These are phyloP conservation scores for Arachis stenosperma DNA, from an alignment of 306 rosid genomes.

Conservation along the genomic window DNA sequence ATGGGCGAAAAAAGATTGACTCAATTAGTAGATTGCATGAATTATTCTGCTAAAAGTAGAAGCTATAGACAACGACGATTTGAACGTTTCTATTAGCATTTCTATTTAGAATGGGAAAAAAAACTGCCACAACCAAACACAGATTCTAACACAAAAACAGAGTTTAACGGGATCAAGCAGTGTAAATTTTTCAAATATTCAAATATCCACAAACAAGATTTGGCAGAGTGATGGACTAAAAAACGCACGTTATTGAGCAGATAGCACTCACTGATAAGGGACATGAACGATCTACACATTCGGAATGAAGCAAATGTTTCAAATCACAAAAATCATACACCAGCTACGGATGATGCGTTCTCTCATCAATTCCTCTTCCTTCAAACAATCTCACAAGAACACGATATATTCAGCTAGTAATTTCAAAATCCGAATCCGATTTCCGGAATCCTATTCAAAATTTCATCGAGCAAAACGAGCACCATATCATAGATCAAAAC, in stretches of 20 bases:
- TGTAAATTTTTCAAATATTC: slow-evolving; percentile 7
- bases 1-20: no score
- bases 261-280: slow-evolving; percentile 3
- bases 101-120: not conserved
- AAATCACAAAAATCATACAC: slow-evolving; percentile 1
- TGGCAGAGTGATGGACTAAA: slow-evolving; percentile 7
- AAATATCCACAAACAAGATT: slow-evolving; percentile 2
- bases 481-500: no score
- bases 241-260: not conserved
- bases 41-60: not conserved
- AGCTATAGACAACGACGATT: slow-evolving; percentile 4
- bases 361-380: slow-evolving; percentile 15
- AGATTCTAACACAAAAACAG: not conserved
- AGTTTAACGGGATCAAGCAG: not conserved
- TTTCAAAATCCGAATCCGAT: slow-evolving; percentile 6
- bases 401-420: slow-evolving; percentile 15
- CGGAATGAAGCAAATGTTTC: not conserved
- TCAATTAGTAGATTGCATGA: not conserved
- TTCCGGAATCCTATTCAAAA: not conserved
- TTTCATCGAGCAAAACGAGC: slow-evolving; percentile 4
- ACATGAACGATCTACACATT: not conserved
- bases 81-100: slow-evolving; percentile 1
- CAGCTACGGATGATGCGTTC: slow-evolving; percentile 12
- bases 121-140: slow-evolving; percentile 13
- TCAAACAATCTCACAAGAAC: not conserved